Evolutionary conservation across 2,329 filamentous ascomycete genomes (phyloP).

Genomic region (Pleoardoris graminearum): DNA sequence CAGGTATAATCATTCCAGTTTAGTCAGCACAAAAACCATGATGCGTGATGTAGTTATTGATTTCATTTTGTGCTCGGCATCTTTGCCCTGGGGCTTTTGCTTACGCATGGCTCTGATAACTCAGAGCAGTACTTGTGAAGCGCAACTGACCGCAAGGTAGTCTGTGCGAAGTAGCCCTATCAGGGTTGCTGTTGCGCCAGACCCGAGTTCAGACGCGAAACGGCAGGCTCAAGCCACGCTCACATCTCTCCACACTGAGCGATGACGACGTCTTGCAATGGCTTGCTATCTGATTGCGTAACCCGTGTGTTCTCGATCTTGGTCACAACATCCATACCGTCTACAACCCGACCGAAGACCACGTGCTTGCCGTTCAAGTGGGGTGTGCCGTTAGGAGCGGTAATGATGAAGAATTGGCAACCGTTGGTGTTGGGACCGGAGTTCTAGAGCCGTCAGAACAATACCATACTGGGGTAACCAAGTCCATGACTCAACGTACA

Average conservation of each 20-base stretch:
- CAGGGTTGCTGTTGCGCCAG: conserved; percentile 4
- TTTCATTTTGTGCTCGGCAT: not conserved
- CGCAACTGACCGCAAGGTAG: no score
- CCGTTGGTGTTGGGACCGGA: conserved; percentile 91
- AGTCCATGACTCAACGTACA: conserved; percentile 63
- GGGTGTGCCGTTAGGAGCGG: conserved; percentile 69
- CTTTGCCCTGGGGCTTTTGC: no score
- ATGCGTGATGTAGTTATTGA: no score
- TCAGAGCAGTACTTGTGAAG: no score
- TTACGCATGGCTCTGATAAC: no score
- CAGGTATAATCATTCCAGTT: no score
- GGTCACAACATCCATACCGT: conserved; percentile 85
- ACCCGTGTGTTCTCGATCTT: conserved; percentile 87
- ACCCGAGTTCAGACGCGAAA: no score
- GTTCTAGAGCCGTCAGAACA: conserved; percentile 61
- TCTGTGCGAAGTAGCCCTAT: no score
- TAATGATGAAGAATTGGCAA: conserved; percentile 97
- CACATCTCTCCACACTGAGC: conserved; percentile 93
- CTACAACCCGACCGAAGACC: conserved; percentile 88
- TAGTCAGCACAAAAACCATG: no score
- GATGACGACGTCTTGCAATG: conserved; percentile 81
- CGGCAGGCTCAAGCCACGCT: no score
- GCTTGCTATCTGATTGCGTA: conserved; percentile 70
- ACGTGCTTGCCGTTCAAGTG: conserved; percentile 94
- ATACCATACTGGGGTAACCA: not conserved